Base-by-base conservation (phyloP, 306 rosid species). In the Ammopiptanthus mongolicus region DNA sequence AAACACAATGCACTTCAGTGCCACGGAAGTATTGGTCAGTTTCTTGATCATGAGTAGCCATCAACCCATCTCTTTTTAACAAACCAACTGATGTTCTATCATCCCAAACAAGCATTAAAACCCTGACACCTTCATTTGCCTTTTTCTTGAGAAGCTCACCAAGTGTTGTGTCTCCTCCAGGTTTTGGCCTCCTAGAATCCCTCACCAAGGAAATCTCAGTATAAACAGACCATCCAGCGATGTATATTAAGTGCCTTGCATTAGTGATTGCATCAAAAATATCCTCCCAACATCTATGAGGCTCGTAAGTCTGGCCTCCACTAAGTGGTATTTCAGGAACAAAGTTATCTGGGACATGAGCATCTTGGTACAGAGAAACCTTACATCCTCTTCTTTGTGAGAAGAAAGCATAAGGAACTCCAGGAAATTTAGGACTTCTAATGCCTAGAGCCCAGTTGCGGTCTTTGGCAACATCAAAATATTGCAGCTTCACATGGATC, bases 101-200 rank as follows among this genome's bases (percentile, higher is more conserved):
- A 73, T 89, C 94, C 94, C 94, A 89, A 34, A 89, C 91, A 44
- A 89, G 91, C 91, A 89, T 85, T 17, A 87, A 82, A 68, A 89
- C 91, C 71, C 83, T 85, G 29, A 87, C 90, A 39, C 91, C 91
- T 71, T 89, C 90, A 10, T 33, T 52, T 57, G 91, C 91, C n/a
- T 89, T 89, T 39, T 85, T 77, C 88, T 85, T 87, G 17, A 89
- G 90, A 80, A 89, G 87, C 37, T 85, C 87, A 23, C 94, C 94
- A 18, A 89, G 76, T 5, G 52, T 81, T 25, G 12, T 14, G 50
- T 85, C 84, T 21, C 91, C 94, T 13, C 94, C 91, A 22, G 89
- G 83, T 53, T 83, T 89, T 10, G 88, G 84, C 69, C 91, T 89
- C 56, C 88, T 89, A 4, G 94, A 59, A 67, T 89, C 91, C 80